Conservation (phyloP, 345 rosid genomes). For the thale cress (Arabidopsis thaliana) region DNA sequence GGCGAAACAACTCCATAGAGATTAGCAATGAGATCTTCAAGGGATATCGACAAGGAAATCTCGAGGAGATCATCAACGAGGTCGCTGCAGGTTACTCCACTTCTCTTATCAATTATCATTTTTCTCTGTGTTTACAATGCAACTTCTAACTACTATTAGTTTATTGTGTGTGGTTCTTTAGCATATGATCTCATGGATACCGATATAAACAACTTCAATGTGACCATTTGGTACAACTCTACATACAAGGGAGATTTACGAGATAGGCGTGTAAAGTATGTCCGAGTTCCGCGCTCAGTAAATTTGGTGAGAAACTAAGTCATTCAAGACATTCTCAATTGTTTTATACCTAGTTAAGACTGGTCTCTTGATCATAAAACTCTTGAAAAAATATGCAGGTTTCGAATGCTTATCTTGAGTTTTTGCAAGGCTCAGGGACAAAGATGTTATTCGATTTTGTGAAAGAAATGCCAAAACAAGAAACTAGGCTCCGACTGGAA, state of each 20-base stretch:
- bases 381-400: constrained; percentile 47
- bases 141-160: constrained; percentile 28
- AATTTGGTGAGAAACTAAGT: constrained; percentile 67
- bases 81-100: constrained; percentile 67
- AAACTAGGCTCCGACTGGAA: constrained; percentile 57
- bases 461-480: constrained; percentile 83
- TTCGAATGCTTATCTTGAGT: constrained; percentile 80
- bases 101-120: constrained; percentile 17
- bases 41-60: constrained; percentile 75
- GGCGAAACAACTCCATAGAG: constrained; percentile 71
- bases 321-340: constrained; percentile 9
- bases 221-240: constrained; percentile 85
- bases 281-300: constrained; percentile 75
- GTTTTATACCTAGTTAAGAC: not conserved
- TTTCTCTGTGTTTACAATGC: not conserved
- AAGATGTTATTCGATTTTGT: constrained; percentile 67
- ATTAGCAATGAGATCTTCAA: constrained; percentile 67
- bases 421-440: constrained; percentile 60
- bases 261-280: constrained; percentile 33
- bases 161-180: constrained; percentile 47
- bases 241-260: constrained; percentile 49
- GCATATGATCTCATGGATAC: constrained; percentile 92
- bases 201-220: constrained; percentile 58
- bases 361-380: too few species aligned
- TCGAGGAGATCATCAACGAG: constrained; percentile 67